A percentile compares a stretch with the other conserved stretches of the same genome.
These are phyloP conservation scores for Durio zibethinus DNA, from an alignment of 345 rosid genomes.

Conservation along the genomic window DNA sequence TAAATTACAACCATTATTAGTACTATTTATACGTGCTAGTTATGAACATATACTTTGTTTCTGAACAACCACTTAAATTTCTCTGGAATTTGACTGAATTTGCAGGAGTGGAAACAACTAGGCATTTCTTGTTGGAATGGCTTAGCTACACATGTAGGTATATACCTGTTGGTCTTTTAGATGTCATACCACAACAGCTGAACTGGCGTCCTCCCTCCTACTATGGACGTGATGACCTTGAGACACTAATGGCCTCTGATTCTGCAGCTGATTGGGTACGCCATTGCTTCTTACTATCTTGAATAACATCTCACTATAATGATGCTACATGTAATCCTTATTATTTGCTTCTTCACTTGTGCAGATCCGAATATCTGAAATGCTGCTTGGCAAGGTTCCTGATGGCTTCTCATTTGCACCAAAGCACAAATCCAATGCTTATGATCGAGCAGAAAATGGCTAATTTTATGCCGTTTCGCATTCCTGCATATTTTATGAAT, in stretches of 20 bases:
- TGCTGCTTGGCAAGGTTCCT: constrained; percentile 92
- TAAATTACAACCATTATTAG: not conserved
- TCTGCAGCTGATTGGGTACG: constrained; percentile 96
- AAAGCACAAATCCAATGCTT: constrained; percentile 90
- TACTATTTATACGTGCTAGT: not conserved
- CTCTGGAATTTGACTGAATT: not conserved
- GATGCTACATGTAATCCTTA: not conserved
- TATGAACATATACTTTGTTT: not conserved
- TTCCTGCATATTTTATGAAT: not conserved
- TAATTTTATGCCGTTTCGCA: constrained; percentile 20
- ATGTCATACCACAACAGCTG: constrained; percentile 69
- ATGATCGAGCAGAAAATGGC: constrained; percentile 88
- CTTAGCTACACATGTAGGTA: constrained; percentile 83
- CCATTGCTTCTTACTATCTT: not conserved
- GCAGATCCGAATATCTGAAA: constrained; percentile 83
- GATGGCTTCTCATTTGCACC: constrained; percentile 90
- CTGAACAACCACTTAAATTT: not conserved
- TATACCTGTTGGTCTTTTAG: constrained; percentile 82
- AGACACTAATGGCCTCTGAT: constrained; percentile 88
- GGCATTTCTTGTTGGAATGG: constrained; percentile 95
- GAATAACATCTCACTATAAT: not conserved
- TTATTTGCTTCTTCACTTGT: not conserved
- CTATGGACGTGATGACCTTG: constrained; percentile 92
- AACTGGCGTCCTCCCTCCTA: constrained; percentile 97
- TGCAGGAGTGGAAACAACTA: constrained; percentile 85